Evolutionary conservation across 495 filamentous ascomycete species (phyloP), one percentile per base, ranked within the genome.

Genomic region (Neurospora sp.): DNA sequence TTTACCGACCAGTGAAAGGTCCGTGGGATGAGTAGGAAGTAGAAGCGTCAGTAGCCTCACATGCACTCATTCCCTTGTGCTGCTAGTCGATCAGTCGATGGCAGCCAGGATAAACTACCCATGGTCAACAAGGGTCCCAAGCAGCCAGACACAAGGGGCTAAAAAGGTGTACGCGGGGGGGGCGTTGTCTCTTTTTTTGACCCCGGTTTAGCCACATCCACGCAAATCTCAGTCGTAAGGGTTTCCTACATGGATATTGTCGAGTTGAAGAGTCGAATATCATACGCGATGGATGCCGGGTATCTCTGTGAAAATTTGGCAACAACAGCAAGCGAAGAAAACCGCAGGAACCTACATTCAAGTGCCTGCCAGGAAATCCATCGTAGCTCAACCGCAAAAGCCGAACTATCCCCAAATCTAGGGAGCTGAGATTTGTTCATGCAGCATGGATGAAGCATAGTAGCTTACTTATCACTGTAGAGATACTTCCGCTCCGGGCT

Each of bases 71-170:
- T 74, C 71, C 72, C 75, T 75, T 65, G 72, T 77, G 72, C 74
- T 73, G 78, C 78, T 78, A 78, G 79, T 77, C 74, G 72, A 80
- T 79, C 75, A 75, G 73, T 73, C 69, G 59, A 75, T 70, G 69
- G 37, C 59, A 74, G 72, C 37, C 44, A 75, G 48, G 71, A 69
- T 68, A 70, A 74, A 69, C 70, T 71, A 59, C 72, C 76, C 72
- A 74, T 75, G 78, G 73, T 79, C 75, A 75, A 74, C 71, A 71
- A 73, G 73, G 48, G 39, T 74, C 74, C 73, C 48, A 73, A 75
- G 38, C 68, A 75, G 73, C 71, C 41, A 74, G 74, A 72, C 45
- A 74, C 73, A 75, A 70, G 75, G 53, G 53, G 27, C 31, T 37
- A 65, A 18, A 7, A 7, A 75, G 71, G 61, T 68, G 69, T 72